Evolutionary conservation across 805 yeast genomes (phyloP).

Genomic region (Candida ulmi): DNA sequence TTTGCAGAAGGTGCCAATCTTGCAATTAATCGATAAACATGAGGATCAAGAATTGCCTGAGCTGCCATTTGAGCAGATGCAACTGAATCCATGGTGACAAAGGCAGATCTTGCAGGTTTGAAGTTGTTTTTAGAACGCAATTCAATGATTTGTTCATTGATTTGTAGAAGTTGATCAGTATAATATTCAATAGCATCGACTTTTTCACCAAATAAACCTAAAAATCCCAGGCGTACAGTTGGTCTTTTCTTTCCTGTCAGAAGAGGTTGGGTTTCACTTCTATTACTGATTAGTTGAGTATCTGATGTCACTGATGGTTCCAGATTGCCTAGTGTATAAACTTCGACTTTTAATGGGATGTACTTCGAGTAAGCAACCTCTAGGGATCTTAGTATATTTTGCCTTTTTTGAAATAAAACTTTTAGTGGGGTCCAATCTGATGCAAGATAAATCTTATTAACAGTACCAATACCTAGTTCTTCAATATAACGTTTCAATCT

Average conservation of each 20-base stretch:
- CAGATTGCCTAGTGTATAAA: constrained; percentile 21
- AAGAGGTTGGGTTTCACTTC: constrained; percentile 4
- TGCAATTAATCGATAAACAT: constrained; percentile 77
- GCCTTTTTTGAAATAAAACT: constrained; percentile 53
- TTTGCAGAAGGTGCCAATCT: constrained; percentile 93
- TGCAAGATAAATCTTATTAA: constrained; percentile 70
- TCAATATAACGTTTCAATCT: constrained; percentile 72
- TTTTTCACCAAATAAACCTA: constrained; percentile 52
- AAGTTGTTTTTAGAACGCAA: constrained; percentile 48
- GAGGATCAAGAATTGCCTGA: constrained; percentile 89
- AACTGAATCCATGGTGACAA: constrained; percentile 90
- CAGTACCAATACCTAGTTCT: constrained; percentile 73
- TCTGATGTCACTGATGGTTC: constrained; percentile 22
- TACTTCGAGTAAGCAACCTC: constrained; percentile 43
- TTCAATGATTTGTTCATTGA: constrained; percentile 60
- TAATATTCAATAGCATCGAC: constrained; percentile 81
- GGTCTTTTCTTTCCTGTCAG: constrained; percentile 11
- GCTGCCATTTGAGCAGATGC: constrained; percentile 97
- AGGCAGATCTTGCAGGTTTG: constrained; percentile 76
- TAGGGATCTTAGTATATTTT: constrained; percentile 44
- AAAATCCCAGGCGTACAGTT: constrained; percentile 48
- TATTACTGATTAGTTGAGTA: constrained; percentile 1
- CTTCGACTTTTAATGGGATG: constrained; percentile 15
- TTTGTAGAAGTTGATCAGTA: constrained; percentile 54
- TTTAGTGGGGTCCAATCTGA: constrained; percentile 79